Conservation (phyloP, 768 basidiomycete species). For the Termitomyces bulborhizus region DNA sequence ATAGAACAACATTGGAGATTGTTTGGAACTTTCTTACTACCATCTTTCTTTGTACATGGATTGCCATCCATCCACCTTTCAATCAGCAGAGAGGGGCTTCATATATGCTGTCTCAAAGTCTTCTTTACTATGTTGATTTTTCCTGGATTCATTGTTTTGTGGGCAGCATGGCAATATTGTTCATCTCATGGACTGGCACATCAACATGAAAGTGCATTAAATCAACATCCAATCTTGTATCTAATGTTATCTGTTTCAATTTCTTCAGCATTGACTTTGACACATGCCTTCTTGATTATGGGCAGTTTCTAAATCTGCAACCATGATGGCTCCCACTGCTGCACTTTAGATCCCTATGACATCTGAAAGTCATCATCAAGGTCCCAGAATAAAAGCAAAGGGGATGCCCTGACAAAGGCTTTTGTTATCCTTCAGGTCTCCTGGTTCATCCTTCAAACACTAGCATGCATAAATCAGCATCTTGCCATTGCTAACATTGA, state of each 20-base stretch:
- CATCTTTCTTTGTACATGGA: not conserved
- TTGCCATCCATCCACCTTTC: constrained; percentile 22
- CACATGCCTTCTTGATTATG: constrained; percentile 22
- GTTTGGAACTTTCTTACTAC: constrained; percentile 16
- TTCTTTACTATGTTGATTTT: constrained; percentile 13
- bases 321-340: not conserved
- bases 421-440: constrained; percentile 20
- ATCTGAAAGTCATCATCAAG: no score
- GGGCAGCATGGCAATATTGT: constrained; percentile 16
- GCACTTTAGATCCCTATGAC: not conserved
- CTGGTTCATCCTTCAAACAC: constrained; percentile 12
- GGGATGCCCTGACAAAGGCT: constrained; percentile 17
- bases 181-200: constrained; percentile 11
- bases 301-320: constrained; percentile 16
- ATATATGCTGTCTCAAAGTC: not conserved
- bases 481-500: constrained; percentile 24
- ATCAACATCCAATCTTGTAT: no score
- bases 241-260: no score
- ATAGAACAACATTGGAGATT: constrained; percentile 3
- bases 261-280: constrained; percentile 13
- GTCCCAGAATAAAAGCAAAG: constrained; percentile 23
- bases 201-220: not conserved
- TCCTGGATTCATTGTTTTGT: constrained; percentile 16
- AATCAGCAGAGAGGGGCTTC: not conserved
- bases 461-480: constrained; percentile 15